phyloP scores from a whole-genome alignment of 164 flowering plant genomes.

The Pachysandra terminalis region DNA sequence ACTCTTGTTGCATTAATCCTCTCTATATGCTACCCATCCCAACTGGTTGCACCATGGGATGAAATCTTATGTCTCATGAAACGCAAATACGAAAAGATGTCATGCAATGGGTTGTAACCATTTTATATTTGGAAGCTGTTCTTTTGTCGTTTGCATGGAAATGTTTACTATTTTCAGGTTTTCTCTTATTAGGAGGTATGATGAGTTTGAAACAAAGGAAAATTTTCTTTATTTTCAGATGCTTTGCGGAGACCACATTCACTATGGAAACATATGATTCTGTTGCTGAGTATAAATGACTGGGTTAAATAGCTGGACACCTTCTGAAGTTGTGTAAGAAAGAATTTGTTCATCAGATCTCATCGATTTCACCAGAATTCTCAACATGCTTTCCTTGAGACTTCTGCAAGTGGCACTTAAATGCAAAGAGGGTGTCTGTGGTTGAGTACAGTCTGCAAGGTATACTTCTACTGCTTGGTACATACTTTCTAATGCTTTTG shows the following conservation, averaged over 20 bases:
- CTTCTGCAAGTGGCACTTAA: background rate
- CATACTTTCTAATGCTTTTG: background rate
- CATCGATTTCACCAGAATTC: background rate
- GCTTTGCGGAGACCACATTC: constrained; percentile 66
- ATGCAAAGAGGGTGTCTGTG: background rate
- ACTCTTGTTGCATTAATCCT: background rate
- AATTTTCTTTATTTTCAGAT: constrained; percentile 33
- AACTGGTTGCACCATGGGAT: background rate
- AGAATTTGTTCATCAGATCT: background rate
- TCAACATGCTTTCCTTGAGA: background rate
- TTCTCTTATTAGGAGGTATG: background rate
- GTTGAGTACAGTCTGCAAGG: background rate
- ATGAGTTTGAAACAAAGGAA: background rate
- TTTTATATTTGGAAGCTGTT: background rate
- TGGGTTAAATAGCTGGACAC: constrained; percentile 4
- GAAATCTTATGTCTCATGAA: background rate
- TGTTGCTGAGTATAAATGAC: constrained; percentile 46
- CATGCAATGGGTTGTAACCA: background rate
- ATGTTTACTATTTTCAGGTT: background rate
- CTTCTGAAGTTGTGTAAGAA: background rate
- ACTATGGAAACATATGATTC: constrained; percentile 58
- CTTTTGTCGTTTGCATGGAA: background rate
- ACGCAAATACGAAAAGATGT: background rate
- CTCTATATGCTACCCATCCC: background rate
- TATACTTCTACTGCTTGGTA: too few species aligned